Evolutionary conservation across 495 filamentous ascomycete genomes (phyloP), one percentile per base, ranked within the genome.

Genomic region (Schizothecium vesticola): DNA sequence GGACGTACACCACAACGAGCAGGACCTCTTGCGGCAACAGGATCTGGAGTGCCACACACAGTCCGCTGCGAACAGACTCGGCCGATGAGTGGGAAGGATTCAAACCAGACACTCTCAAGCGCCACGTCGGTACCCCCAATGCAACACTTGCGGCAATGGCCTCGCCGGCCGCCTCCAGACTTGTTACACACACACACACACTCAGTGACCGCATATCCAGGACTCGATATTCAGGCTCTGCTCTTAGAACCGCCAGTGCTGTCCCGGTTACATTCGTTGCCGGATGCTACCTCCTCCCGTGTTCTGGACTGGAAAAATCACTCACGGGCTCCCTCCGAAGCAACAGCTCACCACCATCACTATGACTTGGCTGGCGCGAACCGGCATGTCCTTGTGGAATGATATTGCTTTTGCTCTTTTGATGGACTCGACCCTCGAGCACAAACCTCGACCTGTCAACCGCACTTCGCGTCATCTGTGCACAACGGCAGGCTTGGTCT

Each of bases 391-490:
- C 43, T 51, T 16, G 43, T 51, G 43, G 43, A 51, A n/a, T 51
- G 16, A 51, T 51, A 8, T 51, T 51, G 43, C 43, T 12, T n/a
- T 51, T 13, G 33, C 43, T 19, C 43, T 51, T 51, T 3, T 33
- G 43, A 51, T 51, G 43, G 19, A 51, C 16, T 51, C 43, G 43
- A 51, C 16, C 43, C 43, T 51, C 36, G 36, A 19, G 16, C 13
- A 5, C 36, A 51, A 36, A n/a, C 36, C 36, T 19, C 43, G 19
- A 51, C 16, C 43, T 51, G 43, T 51, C 43, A n/a, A 51, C 43
- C 19, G 19, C 43, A 51, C 19, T 19, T n/a, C 43, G 43, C 43
- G 28, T 24, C 56, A 56, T 66, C 65, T 66, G 65, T 61, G 65
- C 65, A 55, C 65, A 59, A 23, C 25, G 57, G 36, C 36, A 51